Base-by-base conservation (phyloP, 441 rosid species). In the Kokia cookei region DNA sequence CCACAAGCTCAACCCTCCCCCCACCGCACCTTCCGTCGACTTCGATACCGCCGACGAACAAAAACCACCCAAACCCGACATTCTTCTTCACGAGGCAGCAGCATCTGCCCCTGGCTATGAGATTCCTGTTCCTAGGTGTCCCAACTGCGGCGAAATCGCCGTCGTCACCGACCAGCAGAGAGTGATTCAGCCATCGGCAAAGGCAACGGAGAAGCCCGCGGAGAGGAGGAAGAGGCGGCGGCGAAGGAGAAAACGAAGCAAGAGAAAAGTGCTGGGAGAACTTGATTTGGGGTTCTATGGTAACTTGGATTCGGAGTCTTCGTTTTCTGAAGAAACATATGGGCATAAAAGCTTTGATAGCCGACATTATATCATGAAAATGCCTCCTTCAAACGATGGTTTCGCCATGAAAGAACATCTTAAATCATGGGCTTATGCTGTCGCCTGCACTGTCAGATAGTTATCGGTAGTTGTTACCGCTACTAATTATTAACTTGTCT, bases 391-490 rank as follows among this genome's bases (percentile, higher is more conserved):
- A 45, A 67, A 82, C 73, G 88, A 89, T 62, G 85, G 84, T 11
- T 42, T 80, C 74, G 89, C 89, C 81, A 88, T 89, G 90, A 88
- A 85, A 73, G 78, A 85, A 72, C 88, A 82, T 53, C 89, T 89
- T 77, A 87, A 82, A 75, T 84, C 84, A 13, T 87, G 91, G 94
- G 91, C 91, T 69, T 61, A 84, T 45, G 90, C 87, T 7, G 94
- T 88, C 2, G 90, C 91, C 27, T 79, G 82, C 27, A 82, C 84
- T 17, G 85, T 85, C 78, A 84, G 77, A 76, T 87, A 71, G 62
- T 8, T n/a, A 10, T 32, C 37, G 4, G 37, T 32, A 4, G 4
- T 50, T 50, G 5, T 5, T 50, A 50, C 19, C 4, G 6, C 19
- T 15, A 1, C 55, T 51, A 51, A 51, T 51, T 51, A 15, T 15